Percentiles rank a stretch among this genome's conserved stretches.
Conservation (phyloP, 2,329 filamentous ascomycete species). For the Trichoderma koningii region DNA sequence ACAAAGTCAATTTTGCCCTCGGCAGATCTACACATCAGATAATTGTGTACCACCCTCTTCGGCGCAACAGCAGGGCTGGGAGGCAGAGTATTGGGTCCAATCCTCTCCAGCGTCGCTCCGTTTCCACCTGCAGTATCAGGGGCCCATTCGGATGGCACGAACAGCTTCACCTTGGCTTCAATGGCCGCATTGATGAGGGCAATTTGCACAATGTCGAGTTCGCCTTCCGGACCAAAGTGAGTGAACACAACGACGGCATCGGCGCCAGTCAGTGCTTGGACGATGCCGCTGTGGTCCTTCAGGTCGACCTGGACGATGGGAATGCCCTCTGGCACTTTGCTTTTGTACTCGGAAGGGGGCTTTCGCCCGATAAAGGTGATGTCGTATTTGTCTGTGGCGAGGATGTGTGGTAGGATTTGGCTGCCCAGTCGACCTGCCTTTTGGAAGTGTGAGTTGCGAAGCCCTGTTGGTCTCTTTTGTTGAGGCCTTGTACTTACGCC, state of each 20-base stretch:
- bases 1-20: slow-evolving; percentile 21
- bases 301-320: slow-evolving; percentile 11
- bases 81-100: slow-evolving; percentile 14
- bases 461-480: neutral
- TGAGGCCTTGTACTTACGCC: neutral
- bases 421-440: slow-evolving; percentile 4
- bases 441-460: neutral
- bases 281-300: neutral
- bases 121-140: slow-evolving; percentile 19
- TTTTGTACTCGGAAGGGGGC: neutral
- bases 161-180: slow-evolving; percentile 17
- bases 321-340: slow-evolving; percentile 3
- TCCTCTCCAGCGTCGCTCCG: slow-evolving; percentile 2
- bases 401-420: neutral
- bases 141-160: slow-evolving; percentile 20
- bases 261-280: slow-evolving; percentile 7
- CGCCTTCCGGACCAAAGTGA: neutral
- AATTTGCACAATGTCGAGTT: slow-evolving; percentile 14
- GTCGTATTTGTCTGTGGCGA: neutral
- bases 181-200: slow-evolving; percentile 21
- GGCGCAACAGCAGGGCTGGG: neutral
- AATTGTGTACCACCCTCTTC: slow-evolving; percentile 15
- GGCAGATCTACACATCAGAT: slow-evolving; percentile 3
- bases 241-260: slow-evolving; percentile 12
- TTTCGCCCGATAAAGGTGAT: slow-evolving; percentile 19